Base-by-base conservation (phyloP, 768 basidiomycete species). In the Tulasnella sp. region DNA sequence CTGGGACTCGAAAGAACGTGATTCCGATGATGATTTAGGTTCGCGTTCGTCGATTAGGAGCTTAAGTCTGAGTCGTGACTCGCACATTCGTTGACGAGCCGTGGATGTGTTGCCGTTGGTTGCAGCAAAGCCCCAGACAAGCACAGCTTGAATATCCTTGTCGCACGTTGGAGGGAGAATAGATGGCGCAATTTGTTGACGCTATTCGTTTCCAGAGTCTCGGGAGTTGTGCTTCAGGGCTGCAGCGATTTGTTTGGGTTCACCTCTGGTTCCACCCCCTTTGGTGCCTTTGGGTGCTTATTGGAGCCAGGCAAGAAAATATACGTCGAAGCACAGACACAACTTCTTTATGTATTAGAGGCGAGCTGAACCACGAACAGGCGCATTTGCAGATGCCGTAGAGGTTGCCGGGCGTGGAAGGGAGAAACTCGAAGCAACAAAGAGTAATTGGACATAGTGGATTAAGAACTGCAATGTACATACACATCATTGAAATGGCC, bases 401-500 rank as follows among this genome's bases (percentile, higher is more conserved):
- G n/a, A n/a, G n/a, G n/a, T n/a, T n/a, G n/a, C n/a, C n/a, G n/a
- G n/a, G n/a, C n/a, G n/a, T n/a, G n/a, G n/a, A n/a, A n/a, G n/a
- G n/a, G n/a, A n/a, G n/a, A n/a, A n/a, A n/a, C n/a, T n/a, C n/a
- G n/a, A n/a, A n/a, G n/a, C n/a, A n/a, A n/a, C n/a, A n/a, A n/a
- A n/a, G n/a, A n/a, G n/a, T n/a, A n/a, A 69, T 14, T 14, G 16
- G 28, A 69, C 28, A 69, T 69, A 50, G 46, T n/a, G 22, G n/a
- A 46, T 34, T 16, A n/a, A 50, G 37, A 34, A 41, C 76, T 50
- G 48, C 44, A 28, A 50, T 58, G n/a, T 75, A 76, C 76, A 50
- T 58, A 76, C 76, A 50, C 40, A 50, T 22, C 48, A 76, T 75
- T 37, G 22, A 75, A 22, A 76, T 31, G 75, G 54, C 22, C 48